Evolutionary conservation across 306 rosid genomes (phyloP).

Genomic region (Cicer arietinum): DNA sequence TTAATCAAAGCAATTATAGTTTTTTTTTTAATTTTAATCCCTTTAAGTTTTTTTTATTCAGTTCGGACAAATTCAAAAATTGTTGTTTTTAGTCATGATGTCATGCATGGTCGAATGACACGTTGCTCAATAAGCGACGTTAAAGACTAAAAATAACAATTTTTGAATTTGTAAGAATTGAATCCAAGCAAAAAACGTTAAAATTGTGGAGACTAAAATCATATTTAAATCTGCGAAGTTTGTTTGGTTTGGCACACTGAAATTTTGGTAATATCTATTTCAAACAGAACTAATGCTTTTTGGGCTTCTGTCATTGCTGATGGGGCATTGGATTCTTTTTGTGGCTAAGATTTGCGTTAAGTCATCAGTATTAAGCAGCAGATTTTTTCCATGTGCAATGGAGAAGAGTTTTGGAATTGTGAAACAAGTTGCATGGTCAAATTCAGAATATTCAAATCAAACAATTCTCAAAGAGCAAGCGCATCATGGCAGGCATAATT

Average conservation of each 20-base stretch:
- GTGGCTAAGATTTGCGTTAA: constrained; percentile 91
- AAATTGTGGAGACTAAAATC: too few relatives aligned
- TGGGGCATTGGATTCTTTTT: constrained; percentile 87
- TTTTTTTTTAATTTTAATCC: too few relatives aligned
- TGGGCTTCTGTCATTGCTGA: constrained; percentile 84
- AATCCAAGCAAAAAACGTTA: too few relatives aligned
- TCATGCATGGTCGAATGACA: too few relatives aligned
- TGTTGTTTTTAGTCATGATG: too few relatives aligned
- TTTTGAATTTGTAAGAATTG: too few relatives aligned
- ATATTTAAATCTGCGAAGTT: neutral
- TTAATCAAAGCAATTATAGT: too few relatives aligned
- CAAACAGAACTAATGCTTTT: constrained; percentile 86
- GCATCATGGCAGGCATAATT: constrained; percentile 46
- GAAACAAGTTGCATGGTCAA: constrained; percentile 40
- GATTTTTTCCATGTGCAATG: constrained; percentile 74
- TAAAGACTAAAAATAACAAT: too few relatives aligned
- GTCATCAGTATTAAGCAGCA: constrained; percentile 64
- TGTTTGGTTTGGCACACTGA: neutral
- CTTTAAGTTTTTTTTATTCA: too few relatives aligned
- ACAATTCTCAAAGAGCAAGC: constrained; percentile 53
- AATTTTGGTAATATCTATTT: constrained; percentile 22
- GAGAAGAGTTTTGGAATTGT: constrained; percentile 37
- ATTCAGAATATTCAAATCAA: constrained; percentile 46
- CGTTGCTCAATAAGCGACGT: too few relatives aligned
- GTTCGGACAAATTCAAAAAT: too few relatives aligned